A percentile compares a stretch with the other conserved stretches of the same genome.
Conservation (phyloP, 352 stramenopile genomes). For the Blastocystis sp. region DNA sequence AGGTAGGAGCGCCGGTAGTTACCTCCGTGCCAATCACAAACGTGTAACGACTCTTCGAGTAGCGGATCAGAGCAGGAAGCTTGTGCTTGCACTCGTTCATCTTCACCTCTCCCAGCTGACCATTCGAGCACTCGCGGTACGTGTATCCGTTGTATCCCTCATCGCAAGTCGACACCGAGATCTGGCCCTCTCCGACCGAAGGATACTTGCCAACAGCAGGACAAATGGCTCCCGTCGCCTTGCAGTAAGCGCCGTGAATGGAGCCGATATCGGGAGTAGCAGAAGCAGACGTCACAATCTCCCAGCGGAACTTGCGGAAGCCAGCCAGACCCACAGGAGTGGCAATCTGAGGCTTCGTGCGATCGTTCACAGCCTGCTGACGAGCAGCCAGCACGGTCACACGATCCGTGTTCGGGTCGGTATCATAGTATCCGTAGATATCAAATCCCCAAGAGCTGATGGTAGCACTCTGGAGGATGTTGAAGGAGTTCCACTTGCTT, state of each 20-base stretch:
- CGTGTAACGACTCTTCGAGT: neutral
- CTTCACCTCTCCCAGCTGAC: neutral
- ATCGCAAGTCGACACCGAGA: neutral
- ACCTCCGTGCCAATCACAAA: slow-evolving; percentile 36
- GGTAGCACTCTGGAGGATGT: neutral
- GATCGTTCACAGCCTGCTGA: neutral
- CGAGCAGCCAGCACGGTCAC: neutral
- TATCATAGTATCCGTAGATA: neutral
- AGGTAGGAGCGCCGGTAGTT: neutral
- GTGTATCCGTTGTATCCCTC: slow-evolving; percentile 41
- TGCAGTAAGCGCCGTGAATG: neutral
- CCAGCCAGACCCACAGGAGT: neutral
- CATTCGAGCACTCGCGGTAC: neutral
- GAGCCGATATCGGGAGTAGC: neutral
- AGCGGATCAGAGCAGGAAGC: neutral
- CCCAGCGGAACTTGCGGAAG: neutral
- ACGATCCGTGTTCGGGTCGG: neutral
- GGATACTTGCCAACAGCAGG: slow-evolving; percentile 16
- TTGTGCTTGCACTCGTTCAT: slow-evolving; percentile 1
- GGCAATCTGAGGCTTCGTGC: neutral
- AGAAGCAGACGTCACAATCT: neutral
- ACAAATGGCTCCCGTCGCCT: slow-evolving; percentile 18
- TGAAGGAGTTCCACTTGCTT: slow-evolving; percentile 12
- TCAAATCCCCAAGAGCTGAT: neutral
- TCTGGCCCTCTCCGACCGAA: slow-evolving; percentile 4